Evolutionary conservation across 192 early-diverging fungal species (phyloP).

Genomic region (Entomortierella lignicola): DNA sequence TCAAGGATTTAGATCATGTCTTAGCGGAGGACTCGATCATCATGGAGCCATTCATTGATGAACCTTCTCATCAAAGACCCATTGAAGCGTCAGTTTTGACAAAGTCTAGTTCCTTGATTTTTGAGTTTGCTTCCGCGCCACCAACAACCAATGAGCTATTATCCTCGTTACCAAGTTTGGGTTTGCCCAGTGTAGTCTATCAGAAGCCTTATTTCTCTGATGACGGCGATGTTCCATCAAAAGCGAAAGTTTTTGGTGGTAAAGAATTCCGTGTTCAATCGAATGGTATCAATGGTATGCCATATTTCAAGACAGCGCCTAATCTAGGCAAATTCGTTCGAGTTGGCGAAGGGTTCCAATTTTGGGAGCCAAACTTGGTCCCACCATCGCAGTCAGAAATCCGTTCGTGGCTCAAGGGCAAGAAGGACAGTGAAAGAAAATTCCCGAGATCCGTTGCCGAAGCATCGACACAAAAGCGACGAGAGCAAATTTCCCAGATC

Average conservation of each 20-base stretch:
- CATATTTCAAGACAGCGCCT: constrained; percentile 12
- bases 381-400: constrained; percentile 56
- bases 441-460: constrained; percentile 16
- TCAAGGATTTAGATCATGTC: not conserved
- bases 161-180: constrained; percentile 28
- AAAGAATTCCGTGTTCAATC: constrained; percentile 64
- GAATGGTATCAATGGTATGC: constrained; percentile 26
- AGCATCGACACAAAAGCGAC: constrained; percentile 29
- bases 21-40: constrained; percentile 29
- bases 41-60: not conserved
- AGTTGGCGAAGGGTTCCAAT: constrained; percentile 12
- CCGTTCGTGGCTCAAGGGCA: constrained; percentile 56
- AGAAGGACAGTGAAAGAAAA: constrained; percentile 32
- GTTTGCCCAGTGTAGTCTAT: constrained; percentile 59
- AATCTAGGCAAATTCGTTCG: not conserved
- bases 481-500: constrained; percentile 52
- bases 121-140: constrained; percentile 40
- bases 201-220: constrained; percentile 71
- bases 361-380: constrained; percentile 31
- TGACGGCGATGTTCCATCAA: constrained; percentile 65
- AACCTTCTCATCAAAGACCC: too few relatives aligned
- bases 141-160: constrained; percentile 57
- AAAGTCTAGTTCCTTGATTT: not conserved
- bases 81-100: not conserved
- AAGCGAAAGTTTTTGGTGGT: constrained; percentile 67